Conservation (phyloP, 2,329 filamentous ascomycete species). For the Beauveria brongniartii region DNA sequence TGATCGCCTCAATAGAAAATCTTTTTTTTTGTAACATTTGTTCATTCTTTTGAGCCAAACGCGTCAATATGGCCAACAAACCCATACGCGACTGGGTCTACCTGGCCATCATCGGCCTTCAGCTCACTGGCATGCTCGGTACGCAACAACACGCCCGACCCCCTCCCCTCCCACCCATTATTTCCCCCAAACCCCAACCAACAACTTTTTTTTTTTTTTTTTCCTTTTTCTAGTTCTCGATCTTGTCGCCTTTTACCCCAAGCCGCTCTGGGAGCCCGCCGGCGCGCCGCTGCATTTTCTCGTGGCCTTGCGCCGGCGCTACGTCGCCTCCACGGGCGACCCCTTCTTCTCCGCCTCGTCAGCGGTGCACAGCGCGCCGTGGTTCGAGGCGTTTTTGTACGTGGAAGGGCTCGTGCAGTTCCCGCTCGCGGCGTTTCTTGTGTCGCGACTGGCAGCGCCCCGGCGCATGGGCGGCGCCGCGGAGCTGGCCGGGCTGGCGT, state of each 20-base stretch:
- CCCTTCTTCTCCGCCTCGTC: constrained; percentile 39
- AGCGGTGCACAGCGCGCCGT: constrained; percentile 29
- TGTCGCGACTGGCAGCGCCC: constrained; percentile 28
- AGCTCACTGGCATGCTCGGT: constrained; percentile 31
- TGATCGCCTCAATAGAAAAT: not conserved
- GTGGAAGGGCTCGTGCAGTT: constrained; percentile 44
- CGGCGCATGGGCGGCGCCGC: constrained; percentile 28
- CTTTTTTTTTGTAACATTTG: not conserved
- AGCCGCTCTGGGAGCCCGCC: constrained; percentile 32
- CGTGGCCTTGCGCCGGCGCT: constrained; percentile 35
- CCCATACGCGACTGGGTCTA: constrained; percentile 27
- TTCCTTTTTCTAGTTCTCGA: constrained; percentile 38
- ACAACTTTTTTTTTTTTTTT: not conserved
- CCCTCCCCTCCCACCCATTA: not conserved
- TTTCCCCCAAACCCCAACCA: not conserved
- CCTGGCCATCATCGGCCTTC: constrained; percentile 24
- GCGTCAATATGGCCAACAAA: not conserved
- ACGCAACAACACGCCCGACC: not conserved
- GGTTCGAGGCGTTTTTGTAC: constrained; percentile 43
- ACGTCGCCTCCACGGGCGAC: constrained; percentile 42
- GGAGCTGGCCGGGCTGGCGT: constrained; percentile 45
- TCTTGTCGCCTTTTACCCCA: constrained; percentile 44
- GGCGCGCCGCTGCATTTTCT: constrained; percentile 41
- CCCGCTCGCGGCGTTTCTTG: constrained; percentile 41
- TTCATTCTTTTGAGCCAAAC: not conserved